Percentiles rank a stretch among this genome's conserved stretches.
Evolutionary conservation across 345 rosid species (phyloP).

Genomic region (Streptanthus diversifolius): DNA sequence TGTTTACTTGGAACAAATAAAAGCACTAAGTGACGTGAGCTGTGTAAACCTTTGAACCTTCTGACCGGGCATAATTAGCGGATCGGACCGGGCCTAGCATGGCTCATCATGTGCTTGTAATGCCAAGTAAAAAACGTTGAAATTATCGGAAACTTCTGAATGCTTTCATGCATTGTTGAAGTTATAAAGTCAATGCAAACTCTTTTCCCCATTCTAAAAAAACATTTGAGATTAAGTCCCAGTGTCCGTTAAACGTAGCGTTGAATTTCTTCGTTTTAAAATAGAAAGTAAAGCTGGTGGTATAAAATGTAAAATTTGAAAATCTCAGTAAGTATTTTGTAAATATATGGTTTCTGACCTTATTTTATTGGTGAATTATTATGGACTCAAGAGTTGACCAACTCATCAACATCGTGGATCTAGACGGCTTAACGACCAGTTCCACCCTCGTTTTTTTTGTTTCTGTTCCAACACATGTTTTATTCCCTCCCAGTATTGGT

Average conservation of each 20-base stretch:
- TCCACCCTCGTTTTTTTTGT: background rate
- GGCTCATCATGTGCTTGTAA: background rate
- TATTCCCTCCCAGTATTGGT: conserved; percentile 1
- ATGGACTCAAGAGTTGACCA: conserved; percentile 13
- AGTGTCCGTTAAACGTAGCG: too few species aligned
- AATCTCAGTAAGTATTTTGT: background rate
- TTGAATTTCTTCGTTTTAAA: too few species aligned
- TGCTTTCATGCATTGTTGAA: background rate
- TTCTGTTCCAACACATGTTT: conserved; percentile 21
- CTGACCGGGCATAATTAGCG: background rate
- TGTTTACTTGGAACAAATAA: conserved; percentile 12
- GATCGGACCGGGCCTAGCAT: background rate
- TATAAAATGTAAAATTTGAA: background rate
- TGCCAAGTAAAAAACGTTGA: background rate
- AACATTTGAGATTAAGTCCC: too few species aligned
- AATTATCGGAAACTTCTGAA: background rate
- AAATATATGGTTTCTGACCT: background rate
- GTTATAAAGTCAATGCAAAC: too few species aligned
- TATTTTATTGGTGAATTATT: background rate
- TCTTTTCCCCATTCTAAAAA: too few species aligned
- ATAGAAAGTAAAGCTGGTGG: background rate
- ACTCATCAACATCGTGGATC: conserved; percentile 24
- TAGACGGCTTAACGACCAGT: conserved; percentile 5
- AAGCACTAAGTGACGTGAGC: background rate
- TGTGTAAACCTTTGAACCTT: background rate